These are phyloP conservation scores for Coprinopsis sp. DNA, from an alignment of 768 basidiomycete species.

Conservation along the genomic window DNA sequence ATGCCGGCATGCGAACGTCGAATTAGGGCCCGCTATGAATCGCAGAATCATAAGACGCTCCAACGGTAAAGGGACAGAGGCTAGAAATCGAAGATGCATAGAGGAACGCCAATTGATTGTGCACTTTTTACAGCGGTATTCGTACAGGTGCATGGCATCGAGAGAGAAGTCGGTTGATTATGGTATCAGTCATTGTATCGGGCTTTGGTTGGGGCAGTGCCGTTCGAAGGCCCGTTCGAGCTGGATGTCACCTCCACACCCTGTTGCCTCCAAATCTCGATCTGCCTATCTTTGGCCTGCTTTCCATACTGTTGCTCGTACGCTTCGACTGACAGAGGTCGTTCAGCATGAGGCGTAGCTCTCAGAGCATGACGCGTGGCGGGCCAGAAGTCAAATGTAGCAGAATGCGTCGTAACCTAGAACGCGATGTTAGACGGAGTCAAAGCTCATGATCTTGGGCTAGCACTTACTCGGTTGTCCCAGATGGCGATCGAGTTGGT, in stretches of 20 bases:
- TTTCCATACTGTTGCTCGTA: conserved; percentile 64
- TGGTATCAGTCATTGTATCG: conserved; percentile 59
- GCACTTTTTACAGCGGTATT: no score
- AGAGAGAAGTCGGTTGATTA: not conserved
- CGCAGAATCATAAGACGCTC: no score
- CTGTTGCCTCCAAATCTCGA: conserved; percentile 67
- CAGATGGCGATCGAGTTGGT: conserved; percentile 76
- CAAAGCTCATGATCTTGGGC: not conserved
- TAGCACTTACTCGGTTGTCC: conserved; percentile 69
- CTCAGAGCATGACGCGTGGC: conserved; percentile 72
- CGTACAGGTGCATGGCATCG: no score
- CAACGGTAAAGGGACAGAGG: no score
- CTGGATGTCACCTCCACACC: conserved; percentile 36
- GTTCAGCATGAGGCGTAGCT: conserved; percentile 78
- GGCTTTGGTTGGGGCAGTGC: conserved; percentile 29
- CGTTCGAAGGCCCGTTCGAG: conserved; percentile 16
- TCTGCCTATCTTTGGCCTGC: conserved; percentile 65
- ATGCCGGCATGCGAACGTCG: no score
- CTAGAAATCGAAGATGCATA: no score
- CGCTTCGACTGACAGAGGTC: conserved; percentile 68
- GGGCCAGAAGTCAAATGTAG: conserved; percentile 82
- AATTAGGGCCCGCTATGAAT: no score
- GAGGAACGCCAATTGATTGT: no score
- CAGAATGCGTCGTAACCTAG: conserved; percentile 73
- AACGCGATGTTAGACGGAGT: no score